A percentile compares a stretch with the other conserved stretches of the same genome.
These are phyloP conservation scores for Paraglomus occultum DNA, from an alignment of 192 early-diverging fungal genomes.

Conservation along the genomic window DNA sequence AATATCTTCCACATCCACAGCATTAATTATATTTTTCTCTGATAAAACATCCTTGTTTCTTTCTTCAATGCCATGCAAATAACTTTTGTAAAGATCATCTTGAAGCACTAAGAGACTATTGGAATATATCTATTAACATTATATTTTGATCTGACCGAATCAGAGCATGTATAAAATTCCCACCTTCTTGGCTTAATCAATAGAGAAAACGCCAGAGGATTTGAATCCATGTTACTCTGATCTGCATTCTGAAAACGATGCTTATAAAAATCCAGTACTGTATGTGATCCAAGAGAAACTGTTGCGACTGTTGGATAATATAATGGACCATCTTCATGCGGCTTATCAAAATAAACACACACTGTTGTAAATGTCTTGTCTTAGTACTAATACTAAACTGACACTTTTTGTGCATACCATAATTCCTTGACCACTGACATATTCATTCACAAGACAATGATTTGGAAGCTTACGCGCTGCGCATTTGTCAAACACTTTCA, in stretches of 20 bases:
- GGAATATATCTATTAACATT: neutral
- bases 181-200: conserved; percentile 42
- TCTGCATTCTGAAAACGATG: neutral
- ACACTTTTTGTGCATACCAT: conserved; percentile 33
- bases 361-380: neutral
- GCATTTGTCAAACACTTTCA: conserved; percentile 34
- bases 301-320: conserved; percentile 53
- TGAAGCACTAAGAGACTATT: conserved; percentile 39
- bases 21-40: conserved; percentile 37
- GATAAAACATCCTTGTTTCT: conserved; percentile 31
- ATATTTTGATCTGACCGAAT: too few relatives aligned
- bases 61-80: conserved; percentile 49
- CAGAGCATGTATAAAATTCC: too few relatives aligned
- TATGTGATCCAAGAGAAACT: conserved; percentile 44
- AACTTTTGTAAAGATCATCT: conserved; percentile 40
- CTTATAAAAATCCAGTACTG: conserved; percentile 46
- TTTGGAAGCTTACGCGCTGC: conserved; percentile 35
- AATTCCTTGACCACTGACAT: conserved; percentile 52
- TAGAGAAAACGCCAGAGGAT: conserved; percentile 40
- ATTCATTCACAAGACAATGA: conserved; percentile 53
- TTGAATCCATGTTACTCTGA: neutral
- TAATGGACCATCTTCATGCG: conserved; percentile 51
- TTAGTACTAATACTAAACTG: neutral
- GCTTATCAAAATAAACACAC: too few relatives aligned
- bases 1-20: conserved; percentile 15